phyloP scores from a whole-genome alignment of 768 basidiomycete genomes.

The Tephrocybe sp. region DNA sequence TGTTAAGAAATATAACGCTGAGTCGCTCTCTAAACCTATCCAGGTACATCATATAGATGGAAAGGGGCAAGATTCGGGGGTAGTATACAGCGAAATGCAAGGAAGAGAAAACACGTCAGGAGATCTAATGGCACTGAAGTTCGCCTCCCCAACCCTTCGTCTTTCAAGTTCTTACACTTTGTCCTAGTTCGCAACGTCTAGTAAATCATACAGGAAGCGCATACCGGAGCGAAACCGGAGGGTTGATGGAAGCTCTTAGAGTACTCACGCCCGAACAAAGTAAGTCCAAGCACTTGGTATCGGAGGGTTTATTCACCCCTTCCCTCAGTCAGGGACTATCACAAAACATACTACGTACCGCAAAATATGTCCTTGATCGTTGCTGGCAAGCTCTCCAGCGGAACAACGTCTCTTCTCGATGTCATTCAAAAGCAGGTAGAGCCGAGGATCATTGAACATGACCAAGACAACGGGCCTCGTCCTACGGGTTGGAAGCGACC shows the following conservation, averaged over 20 bases:
- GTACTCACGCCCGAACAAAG: conserved; percentile 87
- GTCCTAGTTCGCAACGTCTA: conserved; percentile 51
- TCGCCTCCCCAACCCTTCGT: conserved; percentile 22
- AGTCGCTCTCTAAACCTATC: conserved; percentile 2
- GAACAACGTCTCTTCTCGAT: conserved; percentile 70
- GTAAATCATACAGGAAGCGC: conserved; percentile 80
- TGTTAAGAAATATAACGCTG: conserved; percentile 14
- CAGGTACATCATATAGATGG: conserved; percentile 94
- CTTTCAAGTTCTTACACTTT: not conserved
- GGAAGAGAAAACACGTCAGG: conserved; percentile 90
- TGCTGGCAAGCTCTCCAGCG: conserved; percentile 78
- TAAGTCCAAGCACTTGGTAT: conserved; percentile 30
- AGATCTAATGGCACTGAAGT: conserved; percentile 89
- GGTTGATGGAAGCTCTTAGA: conserved; percentile 88
- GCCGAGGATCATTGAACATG: conserved; percentile 73
- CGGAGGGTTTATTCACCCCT: conserved; percentile 4
- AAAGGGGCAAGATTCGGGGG: conserved; percentile 89
- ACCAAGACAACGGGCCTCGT: conserved; percentile 63
- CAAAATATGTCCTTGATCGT: conserved; percentile 91
- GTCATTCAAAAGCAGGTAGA: conserved; percentile 84
- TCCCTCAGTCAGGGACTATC: conserved; percentile 79
- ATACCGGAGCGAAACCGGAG: conserved; percentile 96
- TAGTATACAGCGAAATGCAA: conserved; percentile 97
- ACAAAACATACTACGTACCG: conserved; percentile 86
- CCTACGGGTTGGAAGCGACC: conserved; percentile 91